phyloP scores from a whole-genome alignment of 305 asterid species.

The Fraxinus angustifolia region DNA sequence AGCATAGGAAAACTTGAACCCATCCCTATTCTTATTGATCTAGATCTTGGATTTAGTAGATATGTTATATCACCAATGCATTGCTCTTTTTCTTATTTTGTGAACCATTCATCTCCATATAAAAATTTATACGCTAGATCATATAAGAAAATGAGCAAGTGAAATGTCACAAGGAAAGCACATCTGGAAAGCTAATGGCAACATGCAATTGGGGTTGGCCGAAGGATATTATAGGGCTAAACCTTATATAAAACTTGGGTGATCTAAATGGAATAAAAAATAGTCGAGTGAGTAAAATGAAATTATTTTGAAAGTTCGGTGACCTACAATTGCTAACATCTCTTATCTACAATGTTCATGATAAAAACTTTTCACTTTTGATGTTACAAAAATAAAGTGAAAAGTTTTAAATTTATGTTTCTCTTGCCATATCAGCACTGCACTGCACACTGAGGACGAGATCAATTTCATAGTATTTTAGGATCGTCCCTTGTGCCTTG shows the following conservation, averaged over 20 bases:
- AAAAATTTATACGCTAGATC: not conserved
- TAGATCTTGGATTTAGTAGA: not conserved
- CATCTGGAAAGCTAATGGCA: not conserved
- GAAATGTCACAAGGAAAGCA: not conserved
- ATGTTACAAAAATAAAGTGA: not conserved
- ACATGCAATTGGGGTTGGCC: not conserved
- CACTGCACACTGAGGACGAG: not conserved
- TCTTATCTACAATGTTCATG: not conserved
- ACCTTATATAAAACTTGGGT: not conserved
- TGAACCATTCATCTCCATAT: not conserved
- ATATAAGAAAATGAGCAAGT: not conserved
- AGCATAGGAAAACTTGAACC: not conserved
- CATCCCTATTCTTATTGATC: not conserved
- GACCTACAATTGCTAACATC: not conserved
- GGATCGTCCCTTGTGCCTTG: not conserved
- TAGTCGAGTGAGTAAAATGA: not conserved
- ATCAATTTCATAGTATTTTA: not conserved
- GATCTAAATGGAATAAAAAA: not conserved
- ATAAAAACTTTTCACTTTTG: not conserved
- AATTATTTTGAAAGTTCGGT: not conserved
- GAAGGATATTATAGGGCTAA: not conserved
- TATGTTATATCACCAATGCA: not conserved
- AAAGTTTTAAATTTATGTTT: not conserved
- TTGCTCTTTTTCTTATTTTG: not conserved
- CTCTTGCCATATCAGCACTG: not conserved